Conservation (phyloP, 495 filamentous ascomycete species). For the Diplogelasinospora grovesii region DNA sequence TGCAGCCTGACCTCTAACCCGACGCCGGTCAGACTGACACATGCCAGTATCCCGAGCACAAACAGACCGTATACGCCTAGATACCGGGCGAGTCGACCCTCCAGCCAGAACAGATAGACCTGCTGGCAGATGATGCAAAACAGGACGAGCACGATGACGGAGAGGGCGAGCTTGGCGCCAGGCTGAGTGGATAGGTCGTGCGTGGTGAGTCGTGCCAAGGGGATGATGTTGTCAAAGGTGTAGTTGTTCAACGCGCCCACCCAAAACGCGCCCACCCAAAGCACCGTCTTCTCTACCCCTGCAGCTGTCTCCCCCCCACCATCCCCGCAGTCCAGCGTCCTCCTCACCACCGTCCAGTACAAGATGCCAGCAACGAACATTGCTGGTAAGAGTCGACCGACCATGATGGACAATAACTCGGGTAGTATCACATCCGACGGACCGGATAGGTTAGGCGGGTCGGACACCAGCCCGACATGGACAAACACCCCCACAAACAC, state of each 20-base stretch:
- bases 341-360: constrained; percentile 51
- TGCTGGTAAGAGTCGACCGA: constrained; percentile 70
- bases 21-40: constrained; percentile 62
- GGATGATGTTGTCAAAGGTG: constrained; percentile 77
- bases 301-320: constrained; percentile 55
- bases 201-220: constrained; percentile 66
- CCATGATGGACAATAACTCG: constrained; percentile 55
- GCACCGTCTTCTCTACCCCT: constrained; percentile 65
- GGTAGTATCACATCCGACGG: constrained; percentile 38
- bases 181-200: constrained; percentile 73
- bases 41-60: constrained; percentile 51
- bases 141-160: constrained; percentile 58
- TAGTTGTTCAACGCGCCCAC: constrained; percentile 76
- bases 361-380: constrained; percentile 70
- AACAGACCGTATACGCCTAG: constrained; percentile 63
- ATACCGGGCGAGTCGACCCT: constrained; percentile 59
- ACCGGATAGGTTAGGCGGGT: constrained; percentile 48
- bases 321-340: constrained; percentile 41
- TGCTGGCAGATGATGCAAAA: constrained; percentile 55
- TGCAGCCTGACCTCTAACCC: constrained; percentile 89
- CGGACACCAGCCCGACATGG: constrained; percentile 73
- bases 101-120: constrained; percentile 64
- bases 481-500: constrained; percentile 65
- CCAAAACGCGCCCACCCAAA: constrained; percentile 71
- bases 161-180: constrained; percentile 65